phyloP scores from a whole-genome alignment of 495 filamentous ascomycete species.

The Geopyxis carbonaria region DNA sequence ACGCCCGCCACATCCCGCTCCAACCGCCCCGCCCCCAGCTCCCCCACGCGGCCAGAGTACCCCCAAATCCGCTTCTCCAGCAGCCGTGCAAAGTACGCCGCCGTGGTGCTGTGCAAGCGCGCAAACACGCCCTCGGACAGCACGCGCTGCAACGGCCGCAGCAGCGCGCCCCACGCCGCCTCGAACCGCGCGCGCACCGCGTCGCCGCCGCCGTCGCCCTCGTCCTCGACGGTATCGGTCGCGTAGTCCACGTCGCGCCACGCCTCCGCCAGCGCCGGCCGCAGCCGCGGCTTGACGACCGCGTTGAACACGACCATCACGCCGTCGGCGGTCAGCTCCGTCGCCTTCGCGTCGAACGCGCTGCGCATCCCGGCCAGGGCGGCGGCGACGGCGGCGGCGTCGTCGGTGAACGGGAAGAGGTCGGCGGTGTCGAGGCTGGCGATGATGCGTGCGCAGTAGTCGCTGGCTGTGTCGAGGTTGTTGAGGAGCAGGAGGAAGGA shows the following conservation, averaged over 20 bases:
- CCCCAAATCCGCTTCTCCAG: slow-evolving; percentile 86
- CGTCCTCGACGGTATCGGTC: slow-evolving; percentile 8
- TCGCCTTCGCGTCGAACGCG: slow-evolving; percentile 56
- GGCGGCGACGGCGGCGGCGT: slow-evolving; percentile 47
- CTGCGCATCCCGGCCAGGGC: slow-evolving; percentile 50
- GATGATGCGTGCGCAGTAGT: slow-evolving; percentile 80
- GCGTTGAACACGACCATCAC: slow-evolving; percentile 72
- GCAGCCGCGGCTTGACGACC: slow-evolving; percentile 68
- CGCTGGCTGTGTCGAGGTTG: slow-evolving; percentile 75
- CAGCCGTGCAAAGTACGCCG: slow-evolving; percentile 52
- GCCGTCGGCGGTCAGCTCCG: slow-evolving; percentile 67
- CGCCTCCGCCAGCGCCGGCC: slow-evolving; percentile 68
- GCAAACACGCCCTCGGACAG: slow-evolving; percentile 57
- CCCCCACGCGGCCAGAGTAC: slow-evolving; percentile 62
- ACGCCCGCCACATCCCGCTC: slow-evolving; percentile 78
- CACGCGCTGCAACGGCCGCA: slow-evolving; percentile 66
- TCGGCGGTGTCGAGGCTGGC: slow-evolving; percentile 12
- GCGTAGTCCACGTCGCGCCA: slow-evolving; percentile 84
- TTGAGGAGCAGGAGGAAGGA: slow-evolving; percentile 85
- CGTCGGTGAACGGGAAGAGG: slow-evolving; percentile 62
- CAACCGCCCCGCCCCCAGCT: slow-evolving; percentile 68
- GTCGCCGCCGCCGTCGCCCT: slow-evolving; percentile 30
- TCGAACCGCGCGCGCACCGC: slow-evolving; percentile 60
- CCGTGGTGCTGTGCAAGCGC: slow-evolving; percentile 51
- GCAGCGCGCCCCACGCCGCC: slow-evolving; percentile 65